Conservation (phyloP, 176 grass and related monocot genomes). For the Carex kokanica region DNA sequence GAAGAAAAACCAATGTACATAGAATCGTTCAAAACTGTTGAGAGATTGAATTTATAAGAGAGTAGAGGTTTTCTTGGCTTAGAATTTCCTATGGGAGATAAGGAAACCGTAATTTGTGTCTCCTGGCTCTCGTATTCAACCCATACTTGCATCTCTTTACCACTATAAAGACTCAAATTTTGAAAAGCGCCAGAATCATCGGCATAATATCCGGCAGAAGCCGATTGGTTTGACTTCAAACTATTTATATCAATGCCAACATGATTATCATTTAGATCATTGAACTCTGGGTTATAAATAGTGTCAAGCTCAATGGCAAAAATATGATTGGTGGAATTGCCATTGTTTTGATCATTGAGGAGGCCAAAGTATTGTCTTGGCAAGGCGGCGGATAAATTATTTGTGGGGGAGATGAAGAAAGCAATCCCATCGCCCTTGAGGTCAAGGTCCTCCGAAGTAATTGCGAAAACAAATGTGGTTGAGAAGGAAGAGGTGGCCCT, state of each 20-base stretch:
- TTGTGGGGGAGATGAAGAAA: constrained; percentile 46
- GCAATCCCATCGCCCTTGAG: constrained; percentile 54
- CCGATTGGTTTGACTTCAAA: constrained; percentile 23
- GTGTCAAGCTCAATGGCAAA: constrained; percentile 68
- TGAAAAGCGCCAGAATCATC: constrained; percentile 36
- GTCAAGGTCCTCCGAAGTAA: constrained; percentile 29
- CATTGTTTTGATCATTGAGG: constrained; percentile 34
- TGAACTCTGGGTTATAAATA: constrained; percentile 44
- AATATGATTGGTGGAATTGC: constrained; percentile 44
- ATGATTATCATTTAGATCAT: constrained; percentile 47
- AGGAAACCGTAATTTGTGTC: constrained; percentile 38
- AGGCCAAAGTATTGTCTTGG: constrained; percentile 57
- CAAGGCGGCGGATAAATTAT: constrained; percentile 22
- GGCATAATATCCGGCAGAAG: constrained; percentile 46
- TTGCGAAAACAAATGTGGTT: constrained; percentile 58
- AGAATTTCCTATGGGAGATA: constrained; percentile 34
- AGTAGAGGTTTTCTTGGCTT: constrained; percentile 52
- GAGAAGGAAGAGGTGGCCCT: constrained; percentile 54
- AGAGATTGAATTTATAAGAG: constrained; percentile 40
- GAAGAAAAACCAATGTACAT: constrained; percentile 66
- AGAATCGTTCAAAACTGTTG: constrained; percentile 33
- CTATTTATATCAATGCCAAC: constrained; percentile 65
- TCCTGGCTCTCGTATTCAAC: constrained; percentile 52
- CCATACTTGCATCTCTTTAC: constrained; percentile 68
- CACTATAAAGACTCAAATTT: constrained; percentile 37